phyloP scores from a whole-genome alignment of 2,329 filamentous ascomycete species.

The Pestalotiopsis fici region DNA sequence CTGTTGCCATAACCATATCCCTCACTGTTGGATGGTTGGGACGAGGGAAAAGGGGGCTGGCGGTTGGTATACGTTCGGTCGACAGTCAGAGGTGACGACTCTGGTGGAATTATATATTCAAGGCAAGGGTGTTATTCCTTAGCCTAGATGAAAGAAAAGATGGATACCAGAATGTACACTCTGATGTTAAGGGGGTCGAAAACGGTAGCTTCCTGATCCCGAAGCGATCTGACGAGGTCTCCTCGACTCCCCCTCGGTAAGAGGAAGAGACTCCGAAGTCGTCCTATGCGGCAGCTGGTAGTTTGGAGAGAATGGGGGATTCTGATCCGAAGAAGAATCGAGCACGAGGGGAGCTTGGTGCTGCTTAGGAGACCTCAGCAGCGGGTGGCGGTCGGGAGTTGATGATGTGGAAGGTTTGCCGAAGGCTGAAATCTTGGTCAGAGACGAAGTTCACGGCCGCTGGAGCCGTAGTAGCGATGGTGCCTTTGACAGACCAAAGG shows the following conservation, averaged over 20 bases:
- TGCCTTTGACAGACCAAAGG: conserved; percentile 74
- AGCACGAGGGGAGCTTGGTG: conserved; percentile 50
- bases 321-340: conserved; percentile 48
- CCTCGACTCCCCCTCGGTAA: conserved; percentile 98
- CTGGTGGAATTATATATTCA: conserved; percentile 13
- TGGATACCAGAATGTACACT: conserved; percentile 21
- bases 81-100: conserved; percentile 19
- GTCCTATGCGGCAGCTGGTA: conserved; percentile 99
- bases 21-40: conserved; percentile 30
- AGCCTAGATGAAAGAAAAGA: neutral
- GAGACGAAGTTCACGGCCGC: conserved; percentile 62
- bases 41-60: conserved; percentile 23
- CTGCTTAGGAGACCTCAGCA: conserved; percentile 50
- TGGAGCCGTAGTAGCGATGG: conserved; percentile 59
- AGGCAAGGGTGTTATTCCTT: conserved; percentile 16
- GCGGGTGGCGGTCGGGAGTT: conserved; percentile 63
- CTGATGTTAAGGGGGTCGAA: conserved; percentile 89
- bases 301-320: conserved; percentile 58
- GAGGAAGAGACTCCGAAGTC: conserved; percentile 98
- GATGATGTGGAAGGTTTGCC: conserved; percentile 66
- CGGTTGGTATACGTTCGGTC: conserved; percentile 11
- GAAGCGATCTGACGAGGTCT: conserved; percentile 91
- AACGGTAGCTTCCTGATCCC: conserved; percentile 90
- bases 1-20: conserved; percentile 69
- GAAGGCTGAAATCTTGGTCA: conserved; percentile 71